phyloP scores from a whole-genome alignment of 495 filamentous ascomycete genomes.

The Annulohypoxylon bovei region DNA sequence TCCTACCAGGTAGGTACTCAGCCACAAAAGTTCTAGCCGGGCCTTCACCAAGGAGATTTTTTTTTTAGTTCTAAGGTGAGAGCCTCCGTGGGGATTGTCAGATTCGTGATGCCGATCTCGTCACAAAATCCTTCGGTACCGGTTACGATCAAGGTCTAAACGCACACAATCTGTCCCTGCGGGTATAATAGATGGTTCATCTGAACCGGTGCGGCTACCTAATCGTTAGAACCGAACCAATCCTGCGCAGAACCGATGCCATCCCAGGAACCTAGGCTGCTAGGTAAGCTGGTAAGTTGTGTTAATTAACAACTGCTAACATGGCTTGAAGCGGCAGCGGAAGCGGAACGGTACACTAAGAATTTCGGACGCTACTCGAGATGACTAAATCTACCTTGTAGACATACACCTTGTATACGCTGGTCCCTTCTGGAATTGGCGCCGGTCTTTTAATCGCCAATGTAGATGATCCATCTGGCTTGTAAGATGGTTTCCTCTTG shows the following conservation, averaged over 20 bases:
- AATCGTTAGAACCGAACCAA: slow-evolving; percentile 17
- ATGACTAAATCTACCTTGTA: slow-evolving; percentile 34
- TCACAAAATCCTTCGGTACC: slow-evolving; percentile 31
- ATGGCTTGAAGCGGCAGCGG: slow-evolving; percentile 28
- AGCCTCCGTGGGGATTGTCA: slow-evolving; percentile 36
- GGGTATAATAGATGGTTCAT: not conserved
- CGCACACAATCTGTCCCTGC: slow-evolving; percentile 10
- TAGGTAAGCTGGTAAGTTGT: too few relatives aligned
- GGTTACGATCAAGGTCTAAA: slow-evolving; percentile 17
- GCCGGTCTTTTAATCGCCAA: not conserved
- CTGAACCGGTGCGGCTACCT: slow-evolving; percentile 17
- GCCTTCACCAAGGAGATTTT: slow-evolving; percentile 37
- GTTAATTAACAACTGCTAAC: slow-evolving; percentile 4
- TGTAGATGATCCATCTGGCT: slow-evolving; percentile 8
- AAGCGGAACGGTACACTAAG: slow-evolving; percentile 39
- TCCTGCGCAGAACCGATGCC: slow-evolving; percentile 18
- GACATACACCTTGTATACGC: too few relatives aligned
- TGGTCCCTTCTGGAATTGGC: slow-evolving; percentile 5
- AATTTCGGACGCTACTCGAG: slow-evolving; percentile 32
- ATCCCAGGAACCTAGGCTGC: slow-evolving; percentile 9
- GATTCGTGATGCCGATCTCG: slow-evolving; percentile 39
- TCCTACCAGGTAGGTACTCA: slow-evolving; percentile 21
- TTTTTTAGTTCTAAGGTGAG: slow-evolving; percentile 3
- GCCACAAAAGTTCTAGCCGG: slow-evolving; percentile 49
- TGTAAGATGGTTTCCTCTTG: slow-evolving; percentile 10